Conservation (phyloP, 2,329 filamentous ascomycete genomes). For the Phaeosphaeriaceae sp. region DNA sequence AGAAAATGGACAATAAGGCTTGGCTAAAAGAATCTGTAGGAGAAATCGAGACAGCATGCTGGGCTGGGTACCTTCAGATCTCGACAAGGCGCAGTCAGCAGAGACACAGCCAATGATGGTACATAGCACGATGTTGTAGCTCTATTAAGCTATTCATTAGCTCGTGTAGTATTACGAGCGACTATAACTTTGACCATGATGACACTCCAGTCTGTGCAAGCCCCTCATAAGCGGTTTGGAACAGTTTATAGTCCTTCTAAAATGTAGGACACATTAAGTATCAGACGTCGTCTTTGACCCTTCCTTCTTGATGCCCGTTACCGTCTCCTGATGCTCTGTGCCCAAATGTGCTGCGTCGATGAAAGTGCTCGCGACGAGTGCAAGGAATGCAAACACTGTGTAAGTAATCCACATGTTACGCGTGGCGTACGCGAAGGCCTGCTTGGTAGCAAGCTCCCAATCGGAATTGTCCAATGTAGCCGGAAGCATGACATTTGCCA, state of each 20-base stretch:
- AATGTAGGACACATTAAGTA: not conserved
- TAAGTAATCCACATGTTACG: constrained; percentile 59
- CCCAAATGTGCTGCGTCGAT: constrained; percentile 50
- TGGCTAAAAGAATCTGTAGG: no score
- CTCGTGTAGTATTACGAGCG: no score
- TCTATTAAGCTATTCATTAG: no score
- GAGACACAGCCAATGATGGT: no score
- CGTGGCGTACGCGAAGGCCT: constrained; percentile 53
- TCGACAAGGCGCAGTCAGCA: no score
- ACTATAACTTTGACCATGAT: no score
- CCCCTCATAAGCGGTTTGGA: not conserved
- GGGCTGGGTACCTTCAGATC: no score
- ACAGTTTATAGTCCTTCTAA: not conserved
- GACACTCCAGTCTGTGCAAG: no score
- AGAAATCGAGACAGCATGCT: no score
- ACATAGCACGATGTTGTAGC: no score
- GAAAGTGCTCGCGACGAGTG: constrained; percentile 48
- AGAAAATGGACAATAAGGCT: no score
- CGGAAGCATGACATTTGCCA: constrained; percentile 66
- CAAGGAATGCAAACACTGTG: constrained; percentile 47
- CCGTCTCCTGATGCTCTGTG: constrained; percentile 55
- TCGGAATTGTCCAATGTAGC: constrained; percentile 54
- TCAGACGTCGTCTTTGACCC: constrained; percentile 7
- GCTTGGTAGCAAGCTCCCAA: constrained; percentile 52
- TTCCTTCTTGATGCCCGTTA: constrained; percentile 52